These are phyloP conservation scores for Wilcoxina mikolae DNA, from an alignment of 495 filamentous ascomycete genomes.

Conservation along the genomic window DNA sequence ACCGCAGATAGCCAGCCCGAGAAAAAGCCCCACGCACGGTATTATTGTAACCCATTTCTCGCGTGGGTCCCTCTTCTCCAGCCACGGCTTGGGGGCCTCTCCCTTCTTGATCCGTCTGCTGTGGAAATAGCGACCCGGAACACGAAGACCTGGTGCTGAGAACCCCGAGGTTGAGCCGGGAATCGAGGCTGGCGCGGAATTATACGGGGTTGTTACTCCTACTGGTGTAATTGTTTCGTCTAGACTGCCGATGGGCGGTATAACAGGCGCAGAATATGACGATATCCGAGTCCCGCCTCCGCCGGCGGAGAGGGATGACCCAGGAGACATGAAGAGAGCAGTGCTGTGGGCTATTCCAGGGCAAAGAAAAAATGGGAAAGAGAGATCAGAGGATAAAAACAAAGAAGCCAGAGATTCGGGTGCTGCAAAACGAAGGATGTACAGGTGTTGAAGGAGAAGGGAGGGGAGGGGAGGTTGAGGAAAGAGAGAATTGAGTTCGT, in stretches of 20 bases:
- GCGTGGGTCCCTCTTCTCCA: constrained; percentile 49
- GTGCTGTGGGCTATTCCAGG: not conserved
- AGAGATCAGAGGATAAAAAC: not conserved
- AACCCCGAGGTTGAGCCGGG: constrained; percentile 27
- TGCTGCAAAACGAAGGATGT: not conserved
- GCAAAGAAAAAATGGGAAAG: not conserved
- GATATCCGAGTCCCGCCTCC: not conserved
- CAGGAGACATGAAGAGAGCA: too few relatives aligned
- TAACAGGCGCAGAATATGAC: not conserved
- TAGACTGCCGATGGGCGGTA: constrained; percentile 4
- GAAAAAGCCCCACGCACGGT: constrained; percentile 48
- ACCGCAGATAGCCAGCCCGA: constrained; percentile 51
- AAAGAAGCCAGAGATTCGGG: not conserved
- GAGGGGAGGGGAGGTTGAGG: not conserved
- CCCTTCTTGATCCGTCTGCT: constrained; percentile 57
- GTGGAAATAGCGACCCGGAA: constrained; percentile 48
- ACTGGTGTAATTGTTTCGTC: constrained; percentile 14
- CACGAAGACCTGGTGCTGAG: constrained; percentile 21
- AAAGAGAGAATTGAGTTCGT: not conserved
- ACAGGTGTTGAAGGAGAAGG: not conserved
- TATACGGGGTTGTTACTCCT: constrained; percentile 8
- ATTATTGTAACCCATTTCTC: constrained; percentile 80
- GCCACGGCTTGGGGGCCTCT: constrained; percentile 56
- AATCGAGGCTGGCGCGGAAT: constrained; percentile 12
- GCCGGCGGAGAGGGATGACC: too few relatives aligned